phyloP scores from a whole-genome alignment of 2,329 filamentous ascomycete genomes.

The Sclerotinia nivalis region DNA sequence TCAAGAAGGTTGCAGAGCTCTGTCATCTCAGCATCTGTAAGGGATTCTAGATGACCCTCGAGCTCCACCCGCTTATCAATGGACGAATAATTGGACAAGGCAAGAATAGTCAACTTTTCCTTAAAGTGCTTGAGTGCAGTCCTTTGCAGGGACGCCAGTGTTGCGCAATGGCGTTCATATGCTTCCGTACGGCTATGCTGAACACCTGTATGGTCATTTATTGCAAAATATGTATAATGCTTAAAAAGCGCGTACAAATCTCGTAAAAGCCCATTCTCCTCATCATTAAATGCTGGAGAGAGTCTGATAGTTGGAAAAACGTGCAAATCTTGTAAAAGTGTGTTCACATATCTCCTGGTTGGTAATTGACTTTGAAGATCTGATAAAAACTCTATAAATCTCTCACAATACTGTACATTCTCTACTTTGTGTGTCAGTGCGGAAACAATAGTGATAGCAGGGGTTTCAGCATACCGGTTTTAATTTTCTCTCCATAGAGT shows the following conservation, averaged over 20 bases:
- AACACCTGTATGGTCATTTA: constrained; percentile 85
- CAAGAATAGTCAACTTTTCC: constrained; percentile 85
- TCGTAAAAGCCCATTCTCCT: constrained; percentile 73
- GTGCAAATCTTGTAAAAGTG: constrained; percentile 82
- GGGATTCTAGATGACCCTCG: constrained; percentile 67
- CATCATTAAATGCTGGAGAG: constrained; percentile 75
- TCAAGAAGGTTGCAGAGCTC: constrained; percentile 69
- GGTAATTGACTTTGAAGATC: constrained; percentile 93
- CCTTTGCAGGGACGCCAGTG: constrained; percentile 77
- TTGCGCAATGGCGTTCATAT: constrained; percentile 76
- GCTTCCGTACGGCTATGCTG: constrained; percentile 72
- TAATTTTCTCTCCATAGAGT: constrained; percentile 60
- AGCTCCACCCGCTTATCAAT: constrained; percentile 81
- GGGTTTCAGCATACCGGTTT: constrained; percentile 45
- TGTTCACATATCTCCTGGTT: constrained; percentile 90
- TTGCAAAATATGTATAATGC: constrained; percentile 85
- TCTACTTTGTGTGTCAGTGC: constrained; percentile 47
- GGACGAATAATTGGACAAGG: constrained; percentile 87
- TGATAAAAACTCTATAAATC: constrained; percentile 87
- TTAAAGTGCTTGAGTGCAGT: constrained; percentile 80
- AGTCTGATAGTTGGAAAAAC: constrained; percentile 74
- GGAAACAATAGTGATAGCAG: not conserved
- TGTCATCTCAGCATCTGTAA: constrained; percentile 74
- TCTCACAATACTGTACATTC: constrained; percentile 79
- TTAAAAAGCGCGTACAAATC: constrained; percentile 78